Evolutionary conservation across 2,329 filamentous ascomycete genomes (phyloP), one percentile per base, ranked within the genome.

Genomic region (Paramyrothecium sp.): DNA sequence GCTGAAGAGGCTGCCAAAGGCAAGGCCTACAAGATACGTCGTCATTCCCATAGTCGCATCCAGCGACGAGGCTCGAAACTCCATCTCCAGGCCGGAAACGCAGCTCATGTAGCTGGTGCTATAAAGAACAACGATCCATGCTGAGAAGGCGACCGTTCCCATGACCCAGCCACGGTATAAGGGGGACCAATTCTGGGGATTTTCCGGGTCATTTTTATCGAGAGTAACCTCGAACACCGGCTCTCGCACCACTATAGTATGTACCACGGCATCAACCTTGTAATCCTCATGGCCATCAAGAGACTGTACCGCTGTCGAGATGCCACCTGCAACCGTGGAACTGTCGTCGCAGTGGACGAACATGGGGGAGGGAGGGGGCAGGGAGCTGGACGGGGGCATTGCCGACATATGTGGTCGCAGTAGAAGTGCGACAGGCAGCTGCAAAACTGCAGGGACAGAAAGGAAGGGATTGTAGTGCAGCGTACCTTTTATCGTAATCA

Each of bases 91-190:
- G 0, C 87, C 85, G 1, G 82, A 79, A 48, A 89, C 84, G 7
- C 85, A 86, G 1, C 86, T 84, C 1, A 89, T 90, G 67, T 92
- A 93, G 47, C 82, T 86, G 0, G 90, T 92, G 34, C 86, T 89
- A 67, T 90, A 89, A 21, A 90, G 69, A 13, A 90, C 85, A 23
- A 76, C 67, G 8, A 73, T 67, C 74, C 74, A 75, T 3, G 71
- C 72, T 5, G 73, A 70, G 56, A 68, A 74, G 23, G 71, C 72
- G 46, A 77, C 69, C 52, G 61, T 77, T 74, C 71, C 67, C 19
- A 74, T 65, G 23, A 65, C 64, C 68, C 69, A 76, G 22, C 61
- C 47, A 61, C 74, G 63, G 57, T 67, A 63, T 65, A 74, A 79
- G 46, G 87, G 66, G 0, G 83, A 72, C 89, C 89, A 92, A 66